Evolutionary conservation across 2,329 filamentous ascomycete species (phyloP).

Genomic region (Alternaria triticina): DNA sequence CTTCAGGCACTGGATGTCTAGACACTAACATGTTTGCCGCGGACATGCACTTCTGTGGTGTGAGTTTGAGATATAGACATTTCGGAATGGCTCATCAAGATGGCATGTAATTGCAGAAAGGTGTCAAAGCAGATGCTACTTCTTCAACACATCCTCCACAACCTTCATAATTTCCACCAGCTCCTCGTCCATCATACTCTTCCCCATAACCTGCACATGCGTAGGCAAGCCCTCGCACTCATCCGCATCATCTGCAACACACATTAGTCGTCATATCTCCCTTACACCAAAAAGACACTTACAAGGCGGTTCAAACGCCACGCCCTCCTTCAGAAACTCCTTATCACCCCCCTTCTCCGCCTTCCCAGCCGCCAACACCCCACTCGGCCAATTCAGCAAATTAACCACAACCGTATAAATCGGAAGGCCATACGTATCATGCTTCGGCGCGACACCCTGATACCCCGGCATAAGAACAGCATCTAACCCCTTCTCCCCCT

Average conservation of each 20-base stretch:
- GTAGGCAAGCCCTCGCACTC: conserved; percentile 54
- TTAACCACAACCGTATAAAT: conserved; percentile 61
- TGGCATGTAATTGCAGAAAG: no score
- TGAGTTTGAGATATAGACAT: no score
- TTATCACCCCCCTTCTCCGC: conserved; percentile 53
- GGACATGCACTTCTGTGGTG: no score
- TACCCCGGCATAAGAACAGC: conserved; percentile 58
- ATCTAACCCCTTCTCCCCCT: conserved; percentile 54
- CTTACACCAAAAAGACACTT: no score
- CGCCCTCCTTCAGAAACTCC: conserved; percentile 35
- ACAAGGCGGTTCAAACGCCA: conserved; percentile 46
- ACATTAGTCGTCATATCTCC: no score
- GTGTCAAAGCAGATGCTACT: neutral
- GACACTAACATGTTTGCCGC: no score
- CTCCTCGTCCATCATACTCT: conserved; percentile 58
- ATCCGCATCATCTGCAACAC: conserved; percentile 46
- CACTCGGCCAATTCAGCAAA: conserved; percentile 61
- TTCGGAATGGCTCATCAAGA: no score
- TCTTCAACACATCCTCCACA: conserved; percentile 30
- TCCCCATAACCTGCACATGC: conserved; percentile 56
- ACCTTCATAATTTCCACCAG: conserved; percentile 45
- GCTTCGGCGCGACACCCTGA: conserved; percentile 58
- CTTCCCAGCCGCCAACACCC: conserved; percentile 55
- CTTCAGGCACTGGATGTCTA: no score
- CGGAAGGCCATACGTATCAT: conserved; percentile 58